phyloP scores from a whole-genome alignment of 2,329 filamentous ascomycete genomes.

The Sporothrix luriei region DNA sequence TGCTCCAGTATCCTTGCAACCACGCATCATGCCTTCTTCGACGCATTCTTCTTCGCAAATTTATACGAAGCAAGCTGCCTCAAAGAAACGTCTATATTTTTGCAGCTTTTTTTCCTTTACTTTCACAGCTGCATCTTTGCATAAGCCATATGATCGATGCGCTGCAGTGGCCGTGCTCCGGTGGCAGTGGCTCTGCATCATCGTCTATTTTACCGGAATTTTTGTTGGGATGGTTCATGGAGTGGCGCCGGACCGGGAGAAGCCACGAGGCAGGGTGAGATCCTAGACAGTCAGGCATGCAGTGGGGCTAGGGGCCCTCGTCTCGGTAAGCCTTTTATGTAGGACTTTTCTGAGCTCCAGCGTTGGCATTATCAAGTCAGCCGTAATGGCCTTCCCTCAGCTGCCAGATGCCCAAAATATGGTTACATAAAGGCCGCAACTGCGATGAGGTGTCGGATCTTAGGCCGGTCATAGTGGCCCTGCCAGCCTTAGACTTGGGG shows the following conservation, averaged over 20 bases:
- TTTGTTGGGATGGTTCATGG: neutral
- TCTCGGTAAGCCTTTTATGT: neutral
- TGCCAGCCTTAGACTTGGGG: neutral
- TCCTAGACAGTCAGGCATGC: neutral
- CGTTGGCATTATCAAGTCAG: conserved; percentile 7
- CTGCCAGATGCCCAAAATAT: neutral
- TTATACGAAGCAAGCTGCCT: neutral
- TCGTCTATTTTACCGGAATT: neutral
- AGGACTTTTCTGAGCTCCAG: neutral
- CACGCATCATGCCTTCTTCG: neutral
- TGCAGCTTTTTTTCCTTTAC: neutral
- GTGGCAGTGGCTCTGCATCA: neutral
- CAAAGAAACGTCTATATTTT: neutral
- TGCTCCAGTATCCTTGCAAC: neutral
- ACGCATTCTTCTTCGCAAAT: neutral
- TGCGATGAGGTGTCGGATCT: neutral
- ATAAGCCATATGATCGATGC: neutral
- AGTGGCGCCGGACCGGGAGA: too few species aligned
- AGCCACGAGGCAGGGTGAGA: neutral
- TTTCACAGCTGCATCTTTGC: neutral
- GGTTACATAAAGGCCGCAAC: neutral
- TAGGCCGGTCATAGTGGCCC: neutral
- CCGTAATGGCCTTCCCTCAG: neutral
- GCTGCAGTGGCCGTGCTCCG: neutral
- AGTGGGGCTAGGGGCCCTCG: conserved; percentile 3